Evolutionary conservation across 1,139 yeast species (phyloP).

Genomic region (Sugiyamaella pinicola): DNA sequence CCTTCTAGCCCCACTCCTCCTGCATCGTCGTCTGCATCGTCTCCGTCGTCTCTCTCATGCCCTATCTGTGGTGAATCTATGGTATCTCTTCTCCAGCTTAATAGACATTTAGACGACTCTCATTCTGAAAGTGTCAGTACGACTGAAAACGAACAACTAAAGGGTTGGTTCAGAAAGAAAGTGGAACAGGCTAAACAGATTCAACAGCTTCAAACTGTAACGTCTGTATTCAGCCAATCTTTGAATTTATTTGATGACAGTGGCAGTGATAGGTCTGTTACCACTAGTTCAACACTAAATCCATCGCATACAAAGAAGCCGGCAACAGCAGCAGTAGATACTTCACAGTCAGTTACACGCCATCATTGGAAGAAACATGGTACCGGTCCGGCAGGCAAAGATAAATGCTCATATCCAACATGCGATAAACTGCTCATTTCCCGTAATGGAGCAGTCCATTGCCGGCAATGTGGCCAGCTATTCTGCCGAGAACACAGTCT

Average conservation of each 20-base stretch:
- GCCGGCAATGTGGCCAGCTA: slow-evolving; percentile 64
- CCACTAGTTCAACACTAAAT: background rate
- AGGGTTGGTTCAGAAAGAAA: slow-evolving; percentile 45
- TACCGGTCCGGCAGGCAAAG: slow-evolving; percentile 41
- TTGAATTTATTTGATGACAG: slow-evolving; percentile 40
- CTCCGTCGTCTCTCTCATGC: slow-evolving; percentile 45
- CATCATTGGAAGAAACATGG: slow-evolving; percentile 61
- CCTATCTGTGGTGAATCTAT: slow-evolving; percentile 72
- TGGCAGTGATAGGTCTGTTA: slow-evolving; percentile 20
- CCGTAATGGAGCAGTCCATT: slow-evolving; percentile 41
- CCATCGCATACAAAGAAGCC: too few relatives aligned
- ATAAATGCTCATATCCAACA: slow-evolving; percentile 37
- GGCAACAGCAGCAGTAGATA: slow-evolving; percentile 22
- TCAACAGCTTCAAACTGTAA: slow-evolving; percentile 32
- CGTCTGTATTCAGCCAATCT: slow-evolving; percentile 36
- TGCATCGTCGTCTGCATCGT: background rate
- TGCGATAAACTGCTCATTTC: slow-evolving; percentile 40
- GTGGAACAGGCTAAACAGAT: slow-evolving; percentile 36
- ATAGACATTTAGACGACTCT: slow-evolving; percentile 70
- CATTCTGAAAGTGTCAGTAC: slow-evolving; percentile 49
- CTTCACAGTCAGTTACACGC: slow-evolving; percentile 46
- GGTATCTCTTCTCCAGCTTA: slow-evolving; percentile 59
- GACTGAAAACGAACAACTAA: slow-evolving; percentile 43
- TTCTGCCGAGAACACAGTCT: slow-evolving; percentile 68
- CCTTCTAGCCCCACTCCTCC: background rate